Evolutionary conservation across 2,329 filamentous ascomycete species (phyloP).

Genomic region (Apiospora sp.): DNA sequence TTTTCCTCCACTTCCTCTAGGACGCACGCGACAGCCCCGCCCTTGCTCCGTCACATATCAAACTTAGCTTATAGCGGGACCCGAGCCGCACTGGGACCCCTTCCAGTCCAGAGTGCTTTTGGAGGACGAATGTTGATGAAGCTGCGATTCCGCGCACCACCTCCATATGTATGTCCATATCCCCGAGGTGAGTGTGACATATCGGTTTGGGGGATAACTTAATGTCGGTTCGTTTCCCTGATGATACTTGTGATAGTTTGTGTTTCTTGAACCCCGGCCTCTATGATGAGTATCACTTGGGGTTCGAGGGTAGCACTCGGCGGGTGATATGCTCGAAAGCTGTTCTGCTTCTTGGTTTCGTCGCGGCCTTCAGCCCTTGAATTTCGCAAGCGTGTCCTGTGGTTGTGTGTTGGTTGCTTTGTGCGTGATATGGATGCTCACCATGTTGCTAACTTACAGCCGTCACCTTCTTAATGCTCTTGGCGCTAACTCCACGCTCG

Average conservation of each 20-base stretch:
- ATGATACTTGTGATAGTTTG: neutral
- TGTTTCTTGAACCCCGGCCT: neutral
- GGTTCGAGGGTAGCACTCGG: no score
- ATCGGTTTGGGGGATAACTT: neutral
- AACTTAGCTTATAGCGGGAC: constrained; percentile 14
- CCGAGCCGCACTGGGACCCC: neutral
- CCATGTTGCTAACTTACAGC: constrained; percentile 60
- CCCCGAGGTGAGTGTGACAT: neutral
- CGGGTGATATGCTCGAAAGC: neutral
- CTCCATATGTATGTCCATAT: neutral
- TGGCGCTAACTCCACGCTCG: constrained; percentile 77
- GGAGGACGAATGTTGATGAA: neutral
- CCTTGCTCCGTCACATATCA: constrained; percentile 16
- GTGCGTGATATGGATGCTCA: neutral
- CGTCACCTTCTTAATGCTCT: constrained; percentile 79
- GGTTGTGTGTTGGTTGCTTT: constrained; percentile 5
- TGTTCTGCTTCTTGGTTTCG: neutral
- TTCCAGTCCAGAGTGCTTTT: neutral
- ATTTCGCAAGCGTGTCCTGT: constrained; percentile 71
- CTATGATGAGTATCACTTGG: neutral
- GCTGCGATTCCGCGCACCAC: neutral
- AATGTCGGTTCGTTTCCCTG: neutral
- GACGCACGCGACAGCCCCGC: constrained; percentile 16
- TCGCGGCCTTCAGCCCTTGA: constrained; percentile 65
- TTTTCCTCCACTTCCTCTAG: neutral